Conservation (phyloP, 495 filamentous ascomycete genomes). For the Podospora comata region DNA sequence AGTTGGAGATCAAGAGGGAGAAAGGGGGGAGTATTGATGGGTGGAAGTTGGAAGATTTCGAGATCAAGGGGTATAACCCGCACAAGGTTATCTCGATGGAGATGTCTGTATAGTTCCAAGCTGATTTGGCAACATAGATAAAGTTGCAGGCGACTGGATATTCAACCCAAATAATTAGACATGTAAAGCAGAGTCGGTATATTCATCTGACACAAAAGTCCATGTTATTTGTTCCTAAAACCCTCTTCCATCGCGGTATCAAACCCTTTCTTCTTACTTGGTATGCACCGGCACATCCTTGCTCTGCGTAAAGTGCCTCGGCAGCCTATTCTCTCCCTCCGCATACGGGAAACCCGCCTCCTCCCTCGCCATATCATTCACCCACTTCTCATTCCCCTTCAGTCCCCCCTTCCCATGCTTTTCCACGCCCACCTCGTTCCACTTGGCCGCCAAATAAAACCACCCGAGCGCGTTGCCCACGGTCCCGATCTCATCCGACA, state of each 20-base stretch:
- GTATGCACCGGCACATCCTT: constrained; percentile 23
- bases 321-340: constrained; percentile 60
- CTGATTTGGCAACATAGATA: neutral
- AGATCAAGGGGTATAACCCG: constrained; percentile 82
- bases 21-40: constrained; percentile 71
- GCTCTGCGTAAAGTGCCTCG: constrained; percentile 43
- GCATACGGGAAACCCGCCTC: constrained; percentile 58
- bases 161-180: neutral
- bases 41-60: constrained; percentile 85
- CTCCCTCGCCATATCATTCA: constrained; percentile 74
- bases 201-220: neutral
- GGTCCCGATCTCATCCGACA: constrained; percentile 80
- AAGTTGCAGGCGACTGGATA: neutral
- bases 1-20: constrained; percentile 63
- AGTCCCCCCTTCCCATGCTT: constrained; percentile 39
- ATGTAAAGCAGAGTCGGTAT: neutral
- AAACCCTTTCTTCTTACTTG: constrained; percentile 7
- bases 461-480: constrained; percentile 76
- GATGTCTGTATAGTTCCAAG: constrained; percentile 67
- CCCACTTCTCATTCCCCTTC: constrained; percentile 57
- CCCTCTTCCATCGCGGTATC: no score
- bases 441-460: constrained; percentile 70
- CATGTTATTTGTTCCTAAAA: neutral
- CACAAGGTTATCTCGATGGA: constrained; percentile 93
- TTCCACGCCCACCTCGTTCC: constrained; percentile 45